Percentiles rank a stretch among this genome's conserved stretches.
phyloP scores from a whole-genome alignment of 441 rosid species.

The Croton laevigatus region DNA sequence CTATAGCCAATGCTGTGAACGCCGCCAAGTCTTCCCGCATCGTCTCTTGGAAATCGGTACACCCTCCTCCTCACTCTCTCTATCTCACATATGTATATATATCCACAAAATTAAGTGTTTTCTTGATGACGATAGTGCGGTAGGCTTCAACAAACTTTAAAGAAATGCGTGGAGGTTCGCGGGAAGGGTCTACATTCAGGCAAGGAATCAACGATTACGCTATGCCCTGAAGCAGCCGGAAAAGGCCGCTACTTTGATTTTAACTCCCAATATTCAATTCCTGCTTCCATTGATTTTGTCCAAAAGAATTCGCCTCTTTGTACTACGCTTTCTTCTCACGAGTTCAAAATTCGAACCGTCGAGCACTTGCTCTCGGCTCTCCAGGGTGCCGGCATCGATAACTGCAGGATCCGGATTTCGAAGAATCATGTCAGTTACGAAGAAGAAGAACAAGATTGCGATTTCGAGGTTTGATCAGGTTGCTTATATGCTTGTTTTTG shows the following conservation, averaged over 20 bases:
- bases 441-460: constrained; percentile 28
- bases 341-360: constrained; percentile 54
- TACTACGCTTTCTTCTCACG: constrained; percentile 60
- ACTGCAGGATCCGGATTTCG: constrained; percentile 61
- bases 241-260: constrained; percentile 63
- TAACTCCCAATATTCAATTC: constrained; percentile 40
- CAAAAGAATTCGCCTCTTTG: constrained; percentile 57
- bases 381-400: constrained; percentile 71
- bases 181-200: constrained; percentile 64
- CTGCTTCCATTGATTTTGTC: constrained; percentile 60
- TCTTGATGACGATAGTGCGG: constrained; percentile 37
- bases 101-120: neutral
- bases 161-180: constrained; percentile 39
- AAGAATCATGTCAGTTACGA: constrained; percentile 14
- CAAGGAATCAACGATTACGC: constrained; percentile 48
- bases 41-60: constrained; percentile 59
- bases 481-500: too few relatives aligned
- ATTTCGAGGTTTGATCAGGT: constrained; percentile 53
- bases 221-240: constrained; percentile 63
- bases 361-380: constrained; percentile 90
- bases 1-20: constrained; percentile 30
- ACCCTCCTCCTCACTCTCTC: constrained; percentile 13
- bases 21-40: constrained; percentile 40
- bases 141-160: constrained; percentile 52
- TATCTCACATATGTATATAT: neutral